Base-by-base conservation (phyloP, 1,139 yeast species). In the Blastobotrys arbuscula region DNA sequence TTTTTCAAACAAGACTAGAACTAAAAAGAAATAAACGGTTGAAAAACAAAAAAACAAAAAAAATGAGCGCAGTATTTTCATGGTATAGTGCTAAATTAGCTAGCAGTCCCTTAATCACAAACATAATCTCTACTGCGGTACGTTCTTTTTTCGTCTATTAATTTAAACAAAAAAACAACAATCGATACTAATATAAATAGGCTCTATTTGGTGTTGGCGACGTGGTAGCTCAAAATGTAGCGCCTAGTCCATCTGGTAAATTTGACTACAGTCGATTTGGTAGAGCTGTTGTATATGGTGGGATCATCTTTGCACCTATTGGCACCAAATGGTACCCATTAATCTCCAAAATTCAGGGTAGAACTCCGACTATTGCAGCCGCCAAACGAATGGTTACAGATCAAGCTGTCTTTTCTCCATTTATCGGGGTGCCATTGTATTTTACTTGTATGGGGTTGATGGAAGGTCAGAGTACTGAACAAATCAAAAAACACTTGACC, bases 171-270 rank as follows among this genome's bases (percentile, higher is more conserved):
- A 19, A 21, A 21, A 21, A 18, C 3, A 7, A 39, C 20, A 24
- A n/a, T n/a, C n/a, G n/a, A n/a, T 5, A 31, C 31, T 30, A 21
- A 15, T 15, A 13, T 12, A 40, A 19, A 18, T 13, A 48, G 49
- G 44, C 79, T 24, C 70, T 87, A 31, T 87, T 87, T 63, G 92
- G 87, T 0, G 53, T 77, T 2, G 96, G 96, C 2, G 96, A 88
- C 61, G 65, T 71, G 1, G 59, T 84, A 28, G 95, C 96, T 0
- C 96, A 88, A 62, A 48, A 66, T 8, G 30, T 40, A 10, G 36
- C 49, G 77, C 80, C 2, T 71, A 67, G 44, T 56, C 55, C 20
- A 51, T 56, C 30, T 5, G 38, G 18, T 7, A 36, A 37, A 24
- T 15, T 59, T 45, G 63, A 61, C 48, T 56, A 47, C 52, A 53